Evolutionary conservation across 192 early-diverging fungal species (phyloP), one percentile per base, ranked within the genome.

Genomic region (Funneliformis mosseae): DNA sequence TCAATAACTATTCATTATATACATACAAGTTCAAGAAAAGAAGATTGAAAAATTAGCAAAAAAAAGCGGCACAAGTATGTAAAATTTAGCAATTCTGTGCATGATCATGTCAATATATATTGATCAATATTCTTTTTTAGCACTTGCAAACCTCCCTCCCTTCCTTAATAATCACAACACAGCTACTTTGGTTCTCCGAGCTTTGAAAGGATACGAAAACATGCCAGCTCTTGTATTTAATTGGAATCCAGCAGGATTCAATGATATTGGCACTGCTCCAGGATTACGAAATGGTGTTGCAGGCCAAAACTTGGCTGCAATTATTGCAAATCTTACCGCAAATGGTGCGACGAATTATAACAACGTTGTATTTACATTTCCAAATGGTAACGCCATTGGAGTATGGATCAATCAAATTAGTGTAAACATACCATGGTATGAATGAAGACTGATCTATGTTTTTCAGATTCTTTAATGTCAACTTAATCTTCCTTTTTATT

Each of bases 271-370:
- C 12, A 23, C 41, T 21, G 50, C 42, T 68, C 18, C 66, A 38
- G 77, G 42, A n/a, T 28, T 28, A 39, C 66, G 67, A 72, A 72
- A 70, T 61, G 77, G 77, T 4, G 23, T 69, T 46, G 5, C 77
- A 42, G 39, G 67, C 45, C 77, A 79, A 79, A 42, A 28, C 23
- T 38, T n/a, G 11, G 66, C 10, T 28, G 66, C 41, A 33, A 67
- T 70, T 79, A 21, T 79, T 42, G 39, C 16, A n/a, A 76, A 76
- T 61, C 74, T 76, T 76, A 62, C 8, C 28, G 33, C 33, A 62
- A 76, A 76, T 76, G 50, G 50, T n/a, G 59, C 74, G 38, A 41
- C 14, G 61, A 76, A 45, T 39, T 76, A 76, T 62, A 62, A 62
- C 42, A 16, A 50, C 18, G 21, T 76, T 11, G 55, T 75, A 75